Base-by-base conservation (phyloP, 371 early-diverging fungal species). In the Zychaea mexicana region DNA sequence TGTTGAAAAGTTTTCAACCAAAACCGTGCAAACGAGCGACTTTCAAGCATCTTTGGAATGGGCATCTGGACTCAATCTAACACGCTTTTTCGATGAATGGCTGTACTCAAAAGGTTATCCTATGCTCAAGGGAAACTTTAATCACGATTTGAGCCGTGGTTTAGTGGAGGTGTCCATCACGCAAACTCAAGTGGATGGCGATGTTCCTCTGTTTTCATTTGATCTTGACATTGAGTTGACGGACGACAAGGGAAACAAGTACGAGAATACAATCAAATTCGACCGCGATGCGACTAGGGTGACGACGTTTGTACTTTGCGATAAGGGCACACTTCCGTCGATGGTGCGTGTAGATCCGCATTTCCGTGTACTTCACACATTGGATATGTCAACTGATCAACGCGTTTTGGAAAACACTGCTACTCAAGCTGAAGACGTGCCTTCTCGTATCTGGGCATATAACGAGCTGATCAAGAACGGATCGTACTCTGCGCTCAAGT, bases 81-180 rank as follows among this genome's bases (percentile, higher is more conserved):
- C 79, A 24, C 77, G 75, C 9, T 88, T 88, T 69, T 88, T 88
- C 71, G 88, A 88, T 71, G 82, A 88, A 66, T 88, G 85, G 84
- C 52, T 85, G 27, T 76, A 80, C 61, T 78, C 82, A 26, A 83
- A 80, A 53, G 88, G 88, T 17, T 85, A 73, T 66, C 86, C 86
- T 21, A 72, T 69, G 38, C 45, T 88, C 9, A 85, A 78, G 58
- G 85, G 75, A 17, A 21, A 68, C 4, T 79, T 69, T 62, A 62
- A 62, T 13, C 82, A 76, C 60, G 65, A 72, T 21, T n/a, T 32
- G 5, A 71, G 70, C 22, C 31, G 62, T 10, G 70, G 62, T 32
- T 31, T 62, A 10, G 77, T 77, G 32, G 64, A 65, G 15, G 57
- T 88, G 32, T 57, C 73, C 0, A 52, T 88, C 26, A 74, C 78